Percentiles rank a stretch among this genome's conserved stretches.
Conservation (phyloP, 257 asterid genomes). For the Nicotiana otophora region DNA sequence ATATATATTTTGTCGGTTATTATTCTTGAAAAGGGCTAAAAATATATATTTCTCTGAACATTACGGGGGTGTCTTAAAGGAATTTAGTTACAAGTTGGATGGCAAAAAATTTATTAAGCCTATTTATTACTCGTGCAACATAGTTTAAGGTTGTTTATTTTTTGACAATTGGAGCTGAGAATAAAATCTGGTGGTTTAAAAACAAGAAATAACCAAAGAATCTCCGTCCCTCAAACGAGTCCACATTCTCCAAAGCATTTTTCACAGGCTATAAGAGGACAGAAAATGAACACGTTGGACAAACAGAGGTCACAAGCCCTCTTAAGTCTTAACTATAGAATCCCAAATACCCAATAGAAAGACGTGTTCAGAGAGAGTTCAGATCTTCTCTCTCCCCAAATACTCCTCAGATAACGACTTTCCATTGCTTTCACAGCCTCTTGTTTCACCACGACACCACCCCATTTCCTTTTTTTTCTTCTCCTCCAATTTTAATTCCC, state of each 20-base stretch:
- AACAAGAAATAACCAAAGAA: neutral
- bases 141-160: neutral
- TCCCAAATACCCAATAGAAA: slow-evolving; percentile 4
- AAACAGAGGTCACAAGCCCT: neutral
- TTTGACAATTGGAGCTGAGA: neutral
- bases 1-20: too few species aligned
- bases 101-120: too few species aligned
- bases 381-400: neutral
- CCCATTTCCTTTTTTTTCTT: neutral
- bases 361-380: neutral
- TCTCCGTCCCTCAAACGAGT: neutral
- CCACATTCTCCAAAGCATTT: neutral
- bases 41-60: too few species aligned
- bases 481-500: neutral
- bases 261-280: neutral
- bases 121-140: too few species aligned
- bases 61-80: too few species aligned
- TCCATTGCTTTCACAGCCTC: neutral
- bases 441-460: neutral
- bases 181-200: neutral
- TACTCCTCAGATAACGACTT: neutral
- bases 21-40: too few species aligned
- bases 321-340: neutral
- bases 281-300: neutral
- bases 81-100: too few species aligned